Evolutionary conservation across 2,329 filamentous ascomycete genomes (phyloP).

Genomic region (Chalaropsis thielavioides): DNA sequence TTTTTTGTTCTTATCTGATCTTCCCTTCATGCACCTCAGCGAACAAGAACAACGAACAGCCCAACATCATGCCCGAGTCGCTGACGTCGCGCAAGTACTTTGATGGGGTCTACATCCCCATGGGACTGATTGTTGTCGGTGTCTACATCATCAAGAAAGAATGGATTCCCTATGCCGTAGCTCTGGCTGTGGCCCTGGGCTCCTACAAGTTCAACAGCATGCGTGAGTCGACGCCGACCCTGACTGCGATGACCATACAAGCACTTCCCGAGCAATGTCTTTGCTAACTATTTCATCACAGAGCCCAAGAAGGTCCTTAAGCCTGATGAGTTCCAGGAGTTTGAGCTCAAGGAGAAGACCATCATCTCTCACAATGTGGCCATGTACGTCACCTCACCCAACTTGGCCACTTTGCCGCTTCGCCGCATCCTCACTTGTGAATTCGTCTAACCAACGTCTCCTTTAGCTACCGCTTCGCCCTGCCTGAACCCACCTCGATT

Average conservation of each 20-base stretch:
- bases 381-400: slow-evolving; percentile 45
- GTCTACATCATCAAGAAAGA: slow-evolving; percentile 65
- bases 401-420: background rate
- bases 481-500: slow-evolving; percentile 63
- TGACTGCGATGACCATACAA: background rate
- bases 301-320: slow-evolving; percentile 72
- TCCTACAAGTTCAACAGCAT: slow-evolving; percentile 56
- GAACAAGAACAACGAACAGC: background rate
- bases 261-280: background rate
- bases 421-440: background rate
- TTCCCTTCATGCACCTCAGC: background rate
- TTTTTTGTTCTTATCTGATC: slow-evolving; percentile 9
- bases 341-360: slow-evolving; percentile 87
- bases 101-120: slow-evolving; percentile 72
- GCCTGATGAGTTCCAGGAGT: slow-evolving; percentile 77
- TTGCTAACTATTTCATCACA: slow-evolving; percentile 25
- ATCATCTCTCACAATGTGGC: slow-evolving; percentile 95
- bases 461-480: slow-evolving; percentile 73
- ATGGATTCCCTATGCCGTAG: slow-evolving; percentile 56
- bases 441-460: background rate
- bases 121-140: slow-evolving; percentile 62
- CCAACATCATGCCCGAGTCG: slow-evolving; percentile 25
- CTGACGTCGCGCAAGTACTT: slow-evolving; percentile 48
- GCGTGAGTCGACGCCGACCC: slow-evolving; percentile 38
- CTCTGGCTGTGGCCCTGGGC: slow-evolving; percentile 50